These are phyloP conservation scores for sorghum (Sorghum bicolor) DNA, from an alignment of 176 grass and related monocot genomes.

Conservation along the genomic window DNA sequence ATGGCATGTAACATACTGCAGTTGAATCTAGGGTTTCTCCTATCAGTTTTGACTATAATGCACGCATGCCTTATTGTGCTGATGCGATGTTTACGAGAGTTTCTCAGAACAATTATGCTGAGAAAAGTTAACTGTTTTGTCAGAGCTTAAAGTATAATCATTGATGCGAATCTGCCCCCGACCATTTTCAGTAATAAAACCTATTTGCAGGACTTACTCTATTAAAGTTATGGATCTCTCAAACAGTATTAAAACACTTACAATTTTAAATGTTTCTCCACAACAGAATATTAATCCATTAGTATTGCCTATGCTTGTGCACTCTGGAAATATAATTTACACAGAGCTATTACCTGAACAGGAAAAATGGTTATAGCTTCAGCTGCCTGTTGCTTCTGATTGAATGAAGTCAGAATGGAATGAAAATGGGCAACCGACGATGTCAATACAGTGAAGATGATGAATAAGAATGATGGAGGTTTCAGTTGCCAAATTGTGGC, in stretches of 20 bases:
- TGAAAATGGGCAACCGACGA: not conserved
- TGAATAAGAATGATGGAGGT: not conserved
- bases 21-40: not conserved
- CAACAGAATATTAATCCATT: not conserved
- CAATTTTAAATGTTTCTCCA: not conserved
- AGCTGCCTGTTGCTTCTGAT: not conserved
- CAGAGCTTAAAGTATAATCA: not conserved
- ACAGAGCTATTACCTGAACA: not conserved
- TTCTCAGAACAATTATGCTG: not conserved
- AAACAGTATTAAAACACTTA: not conserved
- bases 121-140: conserved; percentile 26
- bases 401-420: not conserved
- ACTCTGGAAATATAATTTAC: not conserved
- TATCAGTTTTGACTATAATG: conserved; percentile 1
- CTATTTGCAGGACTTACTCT: not conserved
- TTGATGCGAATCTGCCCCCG: not conserved
- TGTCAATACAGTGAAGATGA: not conserved
- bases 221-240: not conserved
- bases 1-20: not conserved
- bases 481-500: not conserved
- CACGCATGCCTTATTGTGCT: not conserved
- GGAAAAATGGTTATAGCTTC: not conserved
- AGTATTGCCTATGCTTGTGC: not conserved
- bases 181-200: not conserved
- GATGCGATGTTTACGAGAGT: not conserved